Base-by-base conservation (phyloP, 2,329 filamentous ascomycete species). In the Bertia moriformis region DNA sequence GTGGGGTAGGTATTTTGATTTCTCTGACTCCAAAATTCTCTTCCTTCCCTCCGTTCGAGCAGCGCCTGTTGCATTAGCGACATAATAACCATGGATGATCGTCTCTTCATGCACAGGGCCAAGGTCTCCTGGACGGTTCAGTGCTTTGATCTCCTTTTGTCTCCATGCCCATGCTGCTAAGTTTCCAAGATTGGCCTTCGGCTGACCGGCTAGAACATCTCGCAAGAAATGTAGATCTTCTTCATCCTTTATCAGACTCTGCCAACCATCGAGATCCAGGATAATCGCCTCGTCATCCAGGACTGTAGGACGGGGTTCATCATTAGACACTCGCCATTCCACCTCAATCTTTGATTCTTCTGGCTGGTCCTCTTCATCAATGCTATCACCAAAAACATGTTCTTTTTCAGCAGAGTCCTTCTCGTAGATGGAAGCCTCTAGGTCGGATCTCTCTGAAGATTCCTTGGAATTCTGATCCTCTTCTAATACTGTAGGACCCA, bases 1-100 rank as follows among this genome's bases (percentile, higher is more conserved):
- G 59, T 80, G 75, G 30, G 75, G 75, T 17, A 80, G 58, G 49
- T 80, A 80, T 48, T 78, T 79, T 20, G 73, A 78, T 56, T 80
- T 80, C 51, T 80, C 75, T 1, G 73, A 69, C 49, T 80, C 72
- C 42, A 74, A 58, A 42, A 80, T 80, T 56, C 70, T 75, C 57
- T 75, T 74, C 48, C 71, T 64, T 38, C 72, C 72, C 55, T 80
- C 73, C 1, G 75, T 79, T 39, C 75, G 65, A 30, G 75, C 75
- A 40, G 65, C 69, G 18, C 75, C 75, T 15, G 71, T 69, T 2
- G 56, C 33, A 46, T 80, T 80, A 4, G 70, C 65, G 29, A 78
- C 69, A 49, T 77, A 79, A 50, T 80, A 79, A 30, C 74, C 75
- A 44, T 67, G 58, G 41, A 80, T 77, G 18, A 68, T 65, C 42